These are phyloP conservation scores for Hippophae tibetana DNA, from an alignment of 306 rosid species.

Conservation along the genomic window DNA sequence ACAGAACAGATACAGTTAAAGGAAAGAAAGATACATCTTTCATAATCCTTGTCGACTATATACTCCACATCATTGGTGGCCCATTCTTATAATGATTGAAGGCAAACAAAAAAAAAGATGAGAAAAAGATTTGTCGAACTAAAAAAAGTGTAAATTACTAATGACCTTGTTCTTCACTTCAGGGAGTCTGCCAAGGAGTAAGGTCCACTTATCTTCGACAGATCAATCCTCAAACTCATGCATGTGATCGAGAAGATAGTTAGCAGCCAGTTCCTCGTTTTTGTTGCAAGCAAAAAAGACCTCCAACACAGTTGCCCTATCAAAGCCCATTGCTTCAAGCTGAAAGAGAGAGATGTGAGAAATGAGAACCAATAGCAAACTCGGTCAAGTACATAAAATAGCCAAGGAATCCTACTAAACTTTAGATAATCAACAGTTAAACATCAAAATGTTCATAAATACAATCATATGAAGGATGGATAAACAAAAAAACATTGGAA, in stretches of 20 bases:
- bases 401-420: background rate
- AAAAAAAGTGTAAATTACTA: background rate
- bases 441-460: no score
- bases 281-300: slow-evolving; percentile 86
- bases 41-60: slow-evolving; percentile 1
- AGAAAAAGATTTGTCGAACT: background rate
- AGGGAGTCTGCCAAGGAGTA: background rate
- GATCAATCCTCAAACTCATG: slow-evolving; percentile 73
- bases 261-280: slow-evolving; percentile 88
- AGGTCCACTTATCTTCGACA: slow-evolving; percentile 3
- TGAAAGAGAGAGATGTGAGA: slow-evolving; percentile 15
- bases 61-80: background rate
- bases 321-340: slow-evolving; percentile 97
- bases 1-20: background rate
- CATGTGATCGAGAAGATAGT: slow-evolving; percentile 82
- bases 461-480: no score
- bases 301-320: slow-evolving; percentile 70
- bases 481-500: no score
- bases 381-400: background rate
- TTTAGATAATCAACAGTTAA: background rate
- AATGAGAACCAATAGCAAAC: background rate
- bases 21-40: background rate
- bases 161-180: background rate
- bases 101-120: background rate
- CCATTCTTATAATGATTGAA: background rate